Base-by-base conservation (phyloP, 768 basidiomycete species). In the Tricholomella constricta region DNA sequence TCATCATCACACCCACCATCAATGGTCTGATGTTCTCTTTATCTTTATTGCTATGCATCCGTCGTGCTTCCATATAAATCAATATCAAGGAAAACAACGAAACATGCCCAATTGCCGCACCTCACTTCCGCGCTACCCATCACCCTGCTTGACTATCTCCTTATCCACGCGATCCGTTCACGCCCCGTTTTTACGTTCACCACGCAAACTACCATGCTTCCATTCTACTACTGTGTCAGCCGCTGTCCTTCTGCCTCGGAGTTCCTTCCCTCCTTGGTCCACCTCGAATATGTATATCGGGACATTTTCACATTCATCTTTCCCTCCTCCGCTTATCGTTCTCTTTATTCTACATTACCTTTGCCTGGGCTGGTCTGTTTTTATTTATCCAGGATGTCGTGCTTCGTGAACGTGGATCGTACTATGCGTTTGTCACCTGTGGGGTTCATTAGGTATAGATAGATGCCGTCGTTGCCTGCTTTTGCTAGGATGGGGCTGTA, bases 1-100 rank as follows among this genome's bases (percentile, higher is more conserved):
- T 32, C 58, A 6, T 38, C 47, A 35, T 25, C 58, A 40, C 45
- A 46, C 19, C 49, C 52, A 29, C 62, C 62, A 51, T 63, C 62
- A 48, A 61, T 58, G 52, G 57, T 63, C 19, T 62, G 61, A 62
- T 61, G 53, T 37, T 32, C 14, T 51, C 41, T 36, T 56, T 62
- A 62, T 62, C 49, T 48, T 62, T 62, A 62, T 62, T 57, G 45
- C 56, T 60, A 54, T 60, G 47, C 56, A 47, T 35, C 35, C 32
- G 4, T 47, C 19, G 40, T 46, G 40, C 47, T 48, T 19, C 47
- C 36, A 46, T 41, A 46, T 40, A 44, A 47, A 46, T 38, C 23
- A 27, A 32, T 17, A 43, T 32, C 26, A 27, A 45, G 31, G 35
- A 45, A 48, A 44, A 45, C 35, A 32, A 41, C 27, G 29, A 52